Percentiles rank a stretch among this genome's conserved stretches.
Conservation (phyloP, 306 rosid species). For the Casuarina equisetifolia region DNA sequence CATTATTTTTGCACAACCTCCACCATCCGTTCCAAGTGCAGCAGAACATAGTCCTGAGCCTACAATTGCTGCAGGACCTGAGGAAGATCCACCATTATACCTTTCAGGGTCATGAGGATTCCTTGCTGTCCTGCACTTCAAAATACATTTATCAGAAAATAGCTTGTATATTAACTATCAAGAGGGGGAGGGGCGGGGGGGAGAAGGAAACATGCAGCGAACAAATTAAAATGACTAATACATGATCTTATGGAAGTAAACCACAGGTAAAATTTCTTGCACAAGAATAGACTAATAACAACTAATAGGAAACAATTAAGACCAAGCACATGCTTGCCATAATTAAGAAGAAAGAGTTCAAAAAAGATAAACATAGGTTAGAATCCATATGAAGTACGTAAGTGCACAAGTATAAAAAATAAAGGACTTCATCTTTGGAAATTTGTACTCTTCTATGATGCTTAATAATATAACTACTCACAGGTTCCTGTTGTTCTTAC, state of each 20-base stretch:
- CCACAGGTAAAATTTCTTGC: background rate
- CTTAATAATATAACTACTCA: background rate
- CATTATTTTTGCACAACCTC: conserved; percentile 65
- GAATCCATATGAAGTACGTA: background rate
- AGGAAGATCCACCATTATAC: conserved; percentile 97
- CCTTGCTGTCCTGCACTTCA: conserved; percentile 75
- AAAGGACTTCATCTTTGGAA: background rate
- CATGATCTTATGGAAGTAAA: background rate
- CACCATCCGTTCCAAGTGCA: conserved; percentile 95
- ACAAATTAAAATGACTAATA: background rate
- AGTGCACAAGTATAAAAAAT: background rate
- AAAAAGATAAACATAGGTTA: background rate
- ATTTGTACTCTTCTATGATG: background rate
- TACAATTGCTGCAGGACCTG: conserved; percentile 96
- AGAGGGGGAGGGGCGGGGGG: too few species aligned
- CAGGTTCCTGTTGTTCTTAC: background rate
- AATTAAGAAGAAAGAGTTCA: background rate
- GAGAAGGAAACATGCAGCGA: conserved; percentile 12
- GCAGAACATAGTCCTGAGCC: conserved; percentile 96
- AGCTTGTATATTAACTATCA: background rate
- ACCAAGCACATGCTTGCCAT: background rate
- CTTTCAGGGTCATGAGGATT: conserved; percentile 95
- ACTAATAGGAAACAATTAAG: background rate
- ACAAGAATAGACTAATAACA: background rate
- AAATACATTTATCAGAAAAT: conserved; percentile 25